Evolutionary conservation across 805 yeast species (phyloP).

Genomic region (Saccharomycopsis capsularis): DNA sequence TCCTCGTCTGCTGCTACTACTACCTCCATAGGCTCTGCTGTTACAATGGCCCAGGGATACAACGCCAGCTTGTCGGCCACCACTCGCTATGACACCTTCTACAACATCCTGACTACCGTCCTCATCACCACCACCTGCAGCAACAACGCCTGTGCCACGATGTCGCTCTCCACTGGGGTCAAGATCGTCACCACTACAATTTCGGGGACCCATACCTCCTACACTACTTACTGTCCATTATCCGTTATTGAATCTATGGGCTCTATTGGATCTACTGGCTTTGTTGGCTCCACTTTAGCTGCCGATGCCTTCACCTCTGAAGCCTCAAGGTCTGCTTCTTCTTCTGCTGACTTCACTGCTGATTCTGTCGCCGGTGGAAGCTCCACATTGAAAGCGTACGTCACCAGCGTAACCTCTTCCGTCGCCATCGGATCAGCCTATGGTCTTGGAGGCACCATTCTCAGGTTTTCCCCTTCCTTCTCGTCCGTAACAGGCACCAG

Average conservation of each 20-base stretch:
- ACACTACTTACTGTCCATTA: conserved; percentile 21
- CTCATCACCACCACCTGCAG: conserved; percentile 23
- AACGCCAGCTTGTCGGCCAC: not conserved
- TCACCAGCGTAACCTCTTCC: conserved; percentile 15
- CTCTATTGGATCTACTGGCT: conserved; percentile 19
- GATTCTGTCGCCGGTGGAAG: conserved; percentile 23
- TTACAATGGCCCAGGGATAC: not conserved
- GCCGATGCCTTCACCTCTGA: conserved; percentile 1
- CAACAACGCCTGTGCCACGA: conserved; percentile 21
- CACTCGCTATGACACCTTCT: conserved; percentile 8
- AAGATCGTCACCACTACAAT: conserved; percentile 19
- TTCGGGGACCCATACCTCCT: conserved; percentile 16
- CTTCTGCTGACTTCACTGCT: conserved; percentile 33
- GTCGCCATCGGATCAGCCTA: conserved; percentile 17
- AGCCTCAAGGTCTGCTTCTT: conserved; percentile 28
- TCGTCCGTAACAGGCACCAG: not conserved
- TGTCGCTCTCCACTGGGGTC: conserved; percentile 19
- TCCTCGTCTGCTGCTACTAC: conserved; percentile 3
- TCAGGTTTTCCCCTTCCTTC: conserved; percentile 11
- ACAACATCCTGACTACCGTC: conserved; percentile 17
- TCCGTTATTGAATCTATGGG: conserved; percentile 11
- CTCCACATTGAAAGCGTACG: conserved; percentile 19
- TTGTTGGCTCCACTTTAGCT: not conserved
- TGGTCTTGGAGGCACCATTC: conserved; percentile 19
- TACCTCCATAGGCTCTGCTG: not conserved